Base-by-base conservation (phyloP, 148 eudicot species). In the Chenopodium album region DNA sequence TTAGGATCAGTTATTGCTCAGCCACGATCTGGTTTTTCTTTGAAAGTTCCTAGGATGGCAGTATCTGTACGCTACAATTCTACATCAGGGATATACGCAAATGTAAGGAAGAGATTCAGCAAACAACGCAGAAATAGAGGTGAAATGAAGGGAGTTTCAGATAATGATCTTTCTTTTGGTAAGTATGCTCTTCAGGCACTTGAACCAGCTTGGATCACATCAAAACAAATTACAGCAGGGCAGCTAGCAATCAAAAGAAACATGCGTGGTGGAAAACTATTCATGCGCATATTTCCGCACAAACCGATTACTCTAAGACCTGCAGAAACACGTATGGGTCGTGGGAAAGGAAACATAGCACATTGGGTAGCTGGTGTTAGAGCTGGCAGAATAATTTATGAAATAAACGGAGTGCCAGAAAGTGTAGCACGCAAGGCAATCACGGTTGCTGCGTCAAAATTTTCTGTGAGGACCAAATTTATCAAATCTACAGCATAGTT, bases 271-370 rank as follows among this genome's bases (percentile, higher is more conserved):
- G 84, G 84, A 20, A 85, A 85, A 79, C 56, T 82, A 16, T 77
- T 78, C 20, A 17, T 85, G 29, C 82, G 87, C 37, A 70, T 85
- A 16, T 85, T 85, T 69, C 87, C 87, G 17, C 82, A 85, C 76
- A 85, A 85, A 70, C 85, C 87, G 2, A 34, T 85, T 34, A 56
- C 87, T 31, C 73, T 34, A 54, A 85, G 48, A 63, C 87, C 87
- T 2, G 85, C 87, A 20, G 87, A 85, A 85, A 82, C 85, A n/a
- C 87, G 87, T 79, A 85, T 85, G 87, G 87, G 87, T 75, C 78
- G 87, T 7, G 87, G 87, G 31, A 85, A 85, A 82, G 87, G 87
- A 54, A 16, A 34, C 28, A 60, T 82, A n/a, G 82, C 84, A 32
- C 71, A 26, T 78, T 85, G 85, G 85, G 87, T 79, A 1, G 87